Percentiles rank a stretch among this genome's conserved stretches.
Conservation (phyloP, 2,329 filamentous ascomycete species). For the Aspergillus viridinutans region DNA sequence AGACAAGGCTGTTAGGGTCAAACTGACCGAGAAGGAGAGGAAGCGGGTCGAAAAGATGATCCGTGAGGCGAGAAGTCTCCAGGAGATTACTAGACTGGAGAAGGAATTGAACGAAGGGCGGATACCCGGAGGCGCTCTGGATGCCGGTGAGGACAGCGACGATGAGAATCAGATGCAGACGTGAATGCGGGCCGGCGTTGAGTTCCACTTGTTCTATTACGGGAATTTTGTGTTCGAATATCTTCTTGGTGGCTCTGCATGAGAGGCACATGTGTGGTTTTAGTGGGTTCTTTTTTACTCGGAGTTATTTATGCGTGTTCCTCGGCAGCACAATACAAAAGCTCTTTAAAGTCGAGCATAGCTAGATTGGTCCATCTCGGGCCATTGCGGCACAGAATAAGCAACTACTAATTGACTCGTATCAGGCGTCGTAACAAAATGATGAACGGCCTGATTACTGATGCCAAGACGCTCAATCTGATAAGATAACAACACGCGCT, state of each 20-base stretch:
- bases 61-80: conserved; percentile 78
- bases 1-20: conserved; percentile 68
- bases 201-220: background rate
- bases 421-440: background rate
- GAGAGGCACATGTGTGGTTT: background rate
- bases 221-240: background rate
- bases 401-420: too few species aligned
- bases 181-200: conserved; percentile 18
- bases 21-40: conserved; percentile 84
- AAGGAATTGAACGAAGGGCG: conserved; percentile 87
- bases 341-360: background rate
- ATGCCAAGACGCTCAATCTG: background rate
- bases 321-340: background rate
- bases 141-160: conserved; percentile 30
- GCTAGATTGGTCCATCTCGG: background rate
- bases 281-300: background rate
- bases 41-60: conserved; percentile 82
- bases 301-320: background rate
- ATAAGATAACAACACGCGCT: background rate
- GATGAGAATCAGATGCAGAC: conserved; percentile 35
- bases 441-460: background rate
- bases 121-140: conserved; percentile 62
- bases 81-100: conserved; percentile 85
- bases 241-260: background rate
- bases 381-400: background rate